Evolutionary conservation across 352 stramenopile genomes (phyloP), one percentile per base, ranked within the genome.

Genomic region (Phytophthora macrochlamydospora): DNA sequence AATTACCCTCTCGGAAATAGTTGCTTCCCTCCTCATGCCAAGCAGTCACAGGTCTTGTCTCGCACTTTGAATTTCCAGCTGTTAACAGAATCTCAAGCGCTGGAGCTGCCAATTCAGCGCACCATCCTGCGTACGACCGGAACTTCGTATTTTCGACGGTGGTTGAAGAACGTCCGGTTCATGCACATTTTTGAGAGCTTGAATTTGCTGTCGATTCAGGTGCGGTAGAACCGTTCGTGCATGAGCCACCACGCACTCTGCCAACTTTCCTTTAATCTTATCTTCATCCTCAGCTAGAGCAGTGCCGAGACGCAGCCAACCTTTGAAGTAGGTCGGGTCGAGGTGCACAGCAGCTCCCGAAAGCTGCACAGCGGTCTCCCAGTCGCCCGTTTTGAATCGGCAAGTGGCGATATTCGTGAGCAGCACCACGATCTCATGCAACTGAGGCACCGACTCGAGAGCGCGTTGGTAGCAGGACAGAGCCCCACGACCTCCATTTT

Each of bases 391-490:
- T 37, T 74, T 67, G 44, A 64, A 69, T 14, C 59, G 59, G 37
- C 69, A 76, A 0, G 56, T 59, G 1, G 64, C 59, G 6, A 76
- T 35, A 45, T 76, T 73, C 42, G 48, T 64, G 0, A 73, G 55
- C 43, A 76, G 29, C 40, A 76, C 29, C 2, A 54, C 69, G 11
- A 70, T 49, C 6, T 37, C 28, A 35, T 30, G 28, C 33, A 62
- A 1, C n/a, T 73, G 43, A 24, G 51, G 7, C 56, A 48, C 56
- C 2, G 12, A 6, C 50, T 65, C 2, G 3, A 75, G 31, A n/a
- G 67, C 62, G 0, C 53, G 45, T 12, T 71, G 52, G 49, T 71
- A 71, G 24, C 67, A 75, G 6, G 56, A 53, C 5, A 71, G 11
- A 6, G 67, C 53, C 3, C 67, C 67, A 30, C 46, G 9, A 2